These are phyloP conservation scores for Tulasnella sp. DNA, from an alignment of 768 basidiomycete species.

Conservation along the genomic window DNA sequence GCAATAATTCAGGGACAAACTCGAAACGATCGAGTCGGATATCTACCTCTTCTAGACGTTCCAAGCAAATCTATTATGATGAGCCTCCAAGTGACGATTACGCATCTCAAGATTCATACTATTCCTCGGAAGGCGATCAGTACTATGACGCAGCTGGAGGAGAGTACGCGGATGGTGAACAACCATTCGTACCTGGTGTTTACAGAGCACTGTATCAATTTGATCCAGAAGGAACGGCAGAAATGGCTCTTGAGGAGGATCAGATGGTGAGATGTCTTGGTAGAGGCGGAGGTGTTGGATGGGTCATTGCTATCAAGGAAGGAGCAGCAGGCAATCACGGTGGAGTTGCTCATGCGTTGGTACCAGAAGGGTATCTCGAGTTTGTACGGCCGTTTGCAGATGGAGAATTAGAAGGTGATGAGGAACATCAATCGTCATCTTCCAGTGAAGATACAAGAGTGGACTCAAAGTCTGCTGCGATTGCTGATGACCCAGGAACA, in stretches of 20 bases:
- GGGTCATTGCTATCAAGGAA: conserved; percentile 54
- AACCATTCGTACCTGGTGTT: conserved; percentile 46
- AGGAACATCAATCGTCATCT: too few species aligned
- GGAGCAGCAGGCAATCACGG: conserved; percentile 14
- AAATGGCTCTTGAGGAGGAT: conserved; percentile 69
- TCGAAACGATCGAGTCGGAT: background rate
- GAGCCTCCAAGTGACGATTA: background rate
- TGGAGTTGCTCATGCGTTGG: conserved; percentile 45
- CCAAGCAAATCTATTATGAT: background rate
- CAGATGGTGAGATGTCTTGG: conserved; percentile 63
- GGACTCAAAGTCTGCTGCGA: too few species aligned
- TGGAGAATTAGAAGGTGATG: conserved; percentile 20
- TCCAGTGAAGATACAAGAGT: too few species aligned
- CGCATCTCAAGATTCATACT: conserved; percentile 2
- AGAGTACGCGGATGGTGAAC: conserved; percentile 18
- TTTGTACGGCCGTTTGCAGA: conserved; percentile 35
- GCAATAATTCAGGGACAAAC: background rate
- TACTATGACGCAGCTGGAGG: conserved; percentile 20
- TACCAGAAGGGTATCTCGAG: conserved; percentile 69
- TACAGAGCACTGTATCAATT: conserved; percentile 72
- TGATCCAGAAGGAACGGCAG: conserved; percentile 65
- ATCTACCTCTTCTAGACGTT: background rate
- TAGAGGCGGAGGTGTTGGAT: conserved; percentile 63
- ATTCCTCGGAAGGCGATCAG: conserved; percentile 14
- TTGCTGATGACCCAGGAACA: too few species aligned